Base-by-base conservation (phyloP, 176 grass and related monocot species). In the Pontederia paniculata region DNA sequence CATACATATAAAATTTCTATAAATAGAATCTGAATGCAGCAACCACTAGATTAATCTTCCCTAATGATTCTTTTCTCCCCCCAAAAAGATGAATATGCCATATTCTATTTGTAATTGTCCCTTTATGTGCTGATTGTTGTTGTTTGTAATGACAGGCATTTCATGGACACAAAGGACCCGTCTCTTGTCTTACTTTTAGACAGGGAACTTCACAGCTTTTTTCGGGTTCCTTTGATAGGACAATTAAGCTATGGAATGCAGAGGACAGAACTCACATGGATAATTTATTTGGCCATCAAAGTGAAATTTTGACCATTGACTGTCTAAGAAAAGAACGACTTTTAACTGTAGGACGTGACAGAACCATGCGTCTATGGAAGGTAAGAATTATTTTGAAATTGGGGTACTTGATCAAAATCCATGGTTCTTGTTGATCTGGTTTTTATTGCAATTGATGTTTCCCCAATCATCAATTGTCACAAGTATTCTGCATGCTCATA, bases 311-410 rank as follows among this genome's bases (percentile, higher is more conserved):
- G 60, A 76, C 80, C 48, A 88, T 88, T 58, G 88, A 94, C 79
- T 82, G 83, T 56, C 63, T 84, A 56, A 64, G 55, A 58, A 94
- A 87, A 83, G 88, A 94, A 58, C 73, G 83, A 25, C 71, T 88
- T 75, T 66, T 94, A 21, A 94, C 88, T 50, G 79, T 77, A 18
- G 88, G 73, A 52, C 77, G 80, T 45, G 88, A 94, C 65, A 59
- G 83, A 1, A 94, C 88, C 58, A 94, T 94, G 80, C 83, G 85
- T 62, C 62, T 94, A 43, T 94, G 88, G 88, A 94, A 88, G 83
- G 88, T 94, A 71, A 57, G 41, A 46, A 68, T 62, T 50, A 23
- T 8, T 63, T 47, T 53, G n/a, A 6, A 37, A 37, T 37, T 37
- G 7, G 3, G 3, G 28, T 6, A 37, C 28, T 37, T 37, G 28